phyloP scores from a whole-genome alignment of 768 basidiomycete species.

The Phlebiopsis flavidoalba region DNA sequence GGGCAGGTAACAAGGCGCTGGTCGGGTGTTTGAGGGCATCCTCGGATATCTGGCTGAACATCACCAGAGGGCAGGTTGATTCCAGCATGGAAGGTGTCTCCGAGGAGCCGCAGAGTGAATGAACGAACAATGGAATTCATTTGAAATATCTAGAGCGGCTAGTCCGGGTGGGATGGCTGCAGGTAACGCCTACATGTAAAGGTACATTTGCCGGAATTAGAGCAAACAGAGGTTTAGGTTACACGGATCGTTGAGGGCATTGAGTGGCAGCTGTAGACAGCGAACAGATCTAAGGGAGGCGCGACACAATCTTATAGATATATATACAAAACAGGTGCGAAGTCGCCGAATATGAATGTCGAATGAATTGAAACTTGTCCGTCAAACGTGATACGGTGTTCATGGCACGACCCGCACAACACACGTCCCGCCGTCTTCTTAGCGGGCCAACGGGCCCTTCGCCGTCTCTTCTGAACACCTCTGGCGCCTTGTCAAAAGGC shows the following conservation, averaged over 20 bases:
- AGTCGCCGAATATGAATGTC: neutral
- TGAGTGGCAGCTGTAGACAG: neutral
- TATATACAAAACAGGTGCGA: neutral
- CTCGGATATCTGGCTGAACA: conserved; percentile 32
- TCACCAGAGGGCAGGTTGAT: neutral
- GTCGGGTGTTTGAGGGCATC: conserved; percentile 26
- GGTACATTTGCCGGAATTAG: neutral
- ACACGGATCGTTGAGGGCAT: neutral
- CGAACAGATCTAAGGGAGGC: neutral
- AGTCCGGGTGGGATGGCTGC: conserved; percentile 4
- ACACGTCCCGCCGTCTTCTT: conserved; percentile 28
- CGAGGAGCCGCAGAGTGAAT: neutral
- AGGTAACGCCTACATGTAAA: neutral
- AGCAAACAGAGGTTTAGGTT: neutral
- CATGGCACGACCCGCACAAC: conserved; percentile 26
- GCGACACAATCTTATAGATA: neutral
- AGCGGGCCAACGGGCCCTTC: conserved; percentile 22
- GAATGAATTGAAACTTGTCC: neutral
- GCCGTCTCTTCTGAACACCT: conserved; percentile 36
- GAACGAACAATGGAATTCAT: neutral
- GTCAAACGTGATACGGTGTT: neutral
- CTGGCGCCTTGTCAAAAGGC: conserved; percentile 50
- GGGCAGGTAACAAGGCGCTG: conserved; percentile 32
- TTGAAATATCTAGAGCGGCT: neutral
- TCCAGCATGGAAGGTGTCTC: conserved; percentile 27